Evolutionary conservation across 352 stramenopile species (phyloP).

Genomic region (Salisapilia sapeloensis): DNA sequence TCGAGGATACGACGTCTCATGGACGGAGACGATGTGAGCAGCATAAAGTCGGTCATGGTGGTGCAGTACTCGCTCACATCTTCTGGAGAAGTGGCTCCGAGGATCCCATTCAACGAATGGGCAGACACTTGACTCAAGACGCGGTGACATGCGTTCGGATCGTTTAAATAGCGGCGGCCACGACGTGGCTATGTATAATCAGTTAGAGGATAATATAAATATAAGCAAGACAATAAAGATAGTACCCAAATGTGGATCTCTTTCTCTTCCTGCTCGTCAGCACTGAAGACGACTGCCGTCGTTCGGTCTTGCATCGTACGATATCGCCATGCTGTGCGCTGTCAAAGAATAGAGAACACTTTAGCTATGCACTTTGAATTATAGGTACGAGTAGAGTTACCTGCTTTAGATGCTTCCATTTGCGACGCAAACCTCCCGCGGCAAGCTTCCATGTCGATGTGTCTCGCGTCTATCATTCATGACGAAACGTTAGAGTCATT

Average conservation of each 20-base stretch:
- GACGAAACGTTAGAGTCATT: no score
- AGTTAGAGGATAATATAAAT: background rate
- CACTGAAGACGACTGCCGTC: constrained; percentile 54
- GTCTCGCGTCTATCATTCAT: constrained; percentile 7
- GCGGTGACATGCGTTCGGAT: constrained; percentile 61
- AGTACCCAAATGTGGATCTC: constrained; percentile 25
- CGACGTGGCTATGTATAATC: constrained; percentile 7
- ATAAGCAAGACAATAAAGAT: background rate
- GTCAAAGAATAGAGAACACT: background rate
- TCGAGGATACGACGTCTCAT: constrained; percentile 57
- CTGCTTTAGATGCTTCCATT: constrained; percentile 72
- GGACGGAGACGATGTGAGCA: constrained; percentile 37
- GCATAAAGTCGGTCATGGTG: constrained; percentile 78
- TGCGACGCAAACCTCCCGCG: constrained; percentile 52
- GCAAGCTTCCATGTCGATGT: constrained; percentile 64
- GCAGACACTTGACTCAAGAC: constrained; percentile 36
- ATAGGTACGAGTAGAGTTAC: constrained; percentile 1
- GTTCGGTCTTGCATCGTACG: constrained; percentile 59
- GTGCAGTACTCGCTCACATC: constrained; percentile 56
- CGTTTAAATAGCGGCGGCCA: constrained; percentile 25
- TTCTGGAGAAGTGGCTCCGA: constrained; percentile 56
- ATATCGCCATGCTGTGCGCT: constrained; percentile 67
- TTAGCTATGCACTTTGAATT: background rate
- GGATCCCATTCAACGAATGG: constrained; percentile 57
- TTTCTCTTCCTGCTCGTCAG: constrained; percentile 55